Conservation (phyloP, 2,329 filamentous ascomycete species). For the Colletotrichum truncatum region DNA sequence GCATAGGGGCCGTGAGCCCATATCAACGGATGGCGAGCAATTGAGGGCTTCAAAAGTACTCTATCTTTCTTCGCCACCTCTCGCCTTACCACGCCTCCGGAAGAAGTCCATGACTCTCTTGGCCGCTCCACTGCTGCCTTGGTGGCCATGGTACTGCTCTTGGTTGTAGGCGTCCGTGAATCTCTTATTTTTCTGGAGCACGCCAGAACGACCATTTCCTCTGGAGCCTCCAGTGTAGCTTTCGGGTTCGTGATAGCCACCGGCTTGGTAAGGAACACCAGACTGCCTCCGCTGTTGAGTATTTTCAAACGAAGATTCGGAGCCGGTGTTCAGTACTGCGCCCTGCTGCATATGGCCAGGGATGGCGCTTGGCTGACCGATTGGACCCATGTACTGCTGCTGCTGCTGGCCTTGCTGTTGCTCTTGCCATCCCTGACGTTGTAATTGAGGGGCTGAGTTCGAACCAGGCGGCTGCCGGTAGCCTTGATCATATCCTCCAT, state of each 20-base stretch:
- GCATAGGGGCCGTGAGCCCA: slow-evolving; percentile 17
- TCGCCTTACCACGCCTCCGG: slow-evolving; percentile 82
- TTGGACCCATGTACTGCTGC: slow-evolving; percentile 48
- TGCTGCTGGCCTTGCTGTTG: slow-evolving; percentile 47
- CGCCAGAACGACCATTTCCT: slow-evolving; percentile 25
- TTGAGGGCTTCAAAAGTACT: slow-evolving; percentile 14
- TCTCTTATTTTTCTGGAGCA: slow-evolving; percentile 84
- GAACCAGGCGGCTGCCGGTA: slow-evolving; percentile 27
- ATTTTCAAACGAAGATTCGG: slow-evolving; percentile 62
- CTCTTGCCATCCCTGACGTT: slow-evolving; percentile 37
- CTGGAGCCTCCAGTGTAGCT: slow-evolving; percentile 47
- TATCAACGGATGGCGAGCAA: slow-evolving; percentile 13
- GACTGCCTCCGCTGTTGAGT: slow-evolving; percentile 41
- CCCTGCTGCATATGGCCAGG: slow-evolving; percentile 58
- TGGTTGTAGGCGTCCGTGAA: slow-evolving; percentile 91
- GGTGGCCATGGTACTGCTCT: slow-evolving; percentile 73
- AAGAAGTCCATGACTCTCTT: slow-evolving; percentile 99
- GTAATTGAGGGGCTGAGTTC: slow-evolving; percentile 39
- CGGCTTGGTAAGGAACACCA: slow-evolving; percentile 54
- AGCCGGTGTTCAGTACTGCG: slow-evolving; percentile 58
- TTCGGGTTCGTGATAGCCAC: slow-evolving; percentile 51
- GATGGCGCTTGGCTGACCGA: slow-evolving; percentile 50
- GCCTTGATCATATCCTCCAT: slow-evolving; percentile 25
- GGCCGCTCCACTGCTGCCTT: slow-evolving; percentile 86
- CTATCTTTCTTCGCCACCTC: slow-evolving; percentile 66